phyloP scores from a whole-genome alignment of 148 eudicot genomes.

The Linanthus parryae region DNA sequence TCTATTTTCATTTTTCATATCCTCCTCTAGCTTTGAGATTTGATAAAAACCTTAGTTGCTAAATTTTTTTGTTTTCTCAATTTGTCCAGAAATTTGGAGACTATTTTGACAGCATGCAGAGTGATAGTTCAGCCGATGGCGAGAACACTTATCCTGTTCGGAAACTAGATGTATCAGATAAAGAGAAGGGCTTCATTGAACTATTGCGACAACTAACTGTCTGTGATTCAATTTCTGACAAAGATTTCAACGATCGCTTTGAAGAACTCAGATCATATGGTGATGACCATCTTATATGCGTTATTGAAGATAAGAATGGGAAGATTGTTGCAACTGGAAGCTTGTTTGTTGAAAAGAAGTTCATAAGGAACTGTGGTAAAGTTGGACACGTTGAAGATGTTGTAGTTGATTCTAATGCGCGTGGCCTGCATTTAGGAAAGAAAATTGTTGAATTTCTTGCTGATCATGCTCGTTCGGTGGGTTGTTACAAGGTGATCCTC shows the following conservation, averaged over 20 bases:
- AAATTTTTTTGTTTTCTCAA: no score
- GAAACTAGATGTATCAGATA: conserved; percentile 64
- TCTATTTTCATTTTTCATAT: no score
- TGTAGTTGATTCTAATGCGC: conserved; percentile 57
- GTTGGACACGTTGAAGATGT: conserved; percentile 92
- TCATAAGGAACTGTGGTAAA: conserved; percentile 75
- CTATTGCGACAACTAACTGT: conserved; percentile 72
- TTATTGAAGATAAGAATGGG: conserved; percentile 57
- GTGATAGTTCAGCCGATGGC: conserved; percentile 9
- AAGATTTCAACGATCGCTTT: conserved; percentile 56
- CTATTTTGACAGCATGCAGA: conserved; percentile 35
- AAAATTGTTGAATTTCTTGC: conserved; percentile 50
- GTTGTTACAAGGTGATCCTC: conserved; percentile 94
- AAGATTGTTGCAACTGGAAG: conserved; percentile 83
- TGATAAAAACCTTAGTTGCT: no score
- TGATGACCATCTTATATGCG: conserved; percentile 70
- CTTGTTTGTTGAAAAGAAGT: conserved; percentile 77
- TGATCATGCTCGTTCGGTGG: conserved; percentile 53
- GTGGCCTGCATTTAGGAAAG: conserved; percentile 79
- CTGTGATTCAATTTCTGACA: conserved; percentile 66
- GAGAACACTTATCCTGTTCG: conserved; percentile 36
- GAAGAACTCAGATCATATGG: conserved; percentile 50
- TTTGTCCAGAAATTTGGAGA: no score
- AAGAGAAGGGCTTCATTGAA: conserved; percentile 69
- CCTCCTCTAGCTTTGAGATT: no score